A percentile compares a stretch with the other conserved stretches of the same genome.
These are phyloP conservation scores for Diplodia corticola DNA, from an alignment of 2,329 filamentous ascomycete species.

Conservation along the genomic window DNA sequence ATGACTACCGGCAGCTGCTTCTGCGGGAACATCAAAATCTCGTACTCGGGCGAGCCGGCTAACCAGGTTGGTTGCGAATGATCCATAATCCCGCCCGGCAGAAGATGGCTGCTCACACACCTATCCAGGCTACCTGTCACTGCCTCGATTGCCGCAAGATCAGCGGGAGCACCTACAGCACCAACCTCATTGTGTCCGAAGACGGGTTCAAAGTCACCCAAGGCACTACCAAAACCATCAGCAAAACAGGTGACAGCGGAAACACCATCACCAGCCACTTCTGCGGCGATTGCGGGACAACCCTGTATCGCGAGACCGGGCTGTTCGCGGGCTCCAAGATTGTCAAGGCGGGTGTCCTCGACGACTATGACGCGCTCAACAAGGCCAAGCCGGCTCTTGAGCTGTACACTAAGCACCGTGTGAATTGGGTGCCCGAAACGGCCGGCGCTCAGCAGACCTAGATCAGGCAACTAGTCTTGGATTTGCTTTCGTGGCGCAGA, in stretches of 20 bases:
- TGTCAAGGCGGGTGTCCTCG: slow-evolving; percentile 18
- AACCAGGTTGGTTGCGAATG: neutral
- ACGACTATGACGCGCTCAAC: slow-evolving; percentile 25
- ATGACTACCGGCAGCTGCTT: slow-evolving; percentile 50
- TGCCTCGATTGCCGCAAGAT: slow-evolving; percentile 61
- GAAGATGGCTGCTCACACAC: neutral
- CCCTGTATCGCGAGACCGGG: neutral
- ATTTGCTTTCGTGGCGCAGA: neutral
- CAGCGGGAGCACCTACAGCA: slow-evolving; percentile 54
- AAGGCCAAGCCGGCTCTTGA: slow-evolving; percentile 41
- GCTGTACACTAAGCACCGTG: slow-evolving; percentile 41
- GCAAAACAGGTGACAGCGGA: slow-evolving; percentile 54
- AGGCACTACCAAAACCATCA: slow-evolving; percentile 54
- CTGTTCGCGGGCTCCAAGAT: neutral
- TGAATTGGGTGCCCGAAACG: slow-evolving; percentile 42
- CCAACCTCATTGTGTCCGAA: slow-evolving; percentile 49
- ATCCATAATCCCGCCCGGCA: neutral
- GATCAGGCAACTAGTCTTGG: neutral
- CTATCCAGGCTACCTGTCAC: slow-evolving; percentile 39
- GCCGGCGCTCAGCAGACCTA: slow-evolving; percentile 5
- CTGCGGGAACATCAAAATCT: slow-evolving; percentile 53
- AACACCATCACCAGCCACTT: slow-evolving; percentile 58
- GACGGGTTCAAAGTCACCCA: slow-evolving; percentile 48
- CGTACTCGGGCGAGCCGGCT: slow-evolving; percentile 49
- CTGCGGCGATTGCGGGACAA: slow-evolving; percentile 34